Base-by-base conservation (phyloP, 257 asterid genomes). In the Misopates orontium region DNA sequence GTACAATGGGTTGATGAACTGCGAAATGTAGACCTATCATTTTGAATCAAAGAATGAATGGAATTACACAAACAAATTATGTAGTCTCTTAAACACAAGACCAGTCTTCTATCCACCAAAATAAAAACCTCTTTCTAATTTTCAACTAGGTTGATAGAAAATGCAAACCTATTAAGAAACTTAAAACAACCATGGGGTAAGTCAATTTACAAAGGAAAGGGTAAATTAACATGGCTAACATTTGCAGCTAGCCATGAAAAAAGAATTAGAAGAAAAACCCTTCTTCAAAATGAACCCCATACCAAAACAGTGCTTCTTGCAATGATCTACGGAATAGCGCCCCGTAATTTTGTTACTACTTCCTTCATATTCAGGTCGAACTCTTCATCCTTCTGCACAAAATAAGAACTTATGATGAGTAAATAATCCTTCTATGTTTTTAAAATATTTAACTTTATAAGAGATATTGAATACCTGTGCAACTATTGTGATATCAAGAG, bases 401-500 rank as follows among this genome's bases (percentile, higher is more conserved):
- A 16, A 24, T 36, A 47, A 5, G 16, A 49, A 8, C 2, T 22
- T 25, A 1, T 32, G 13, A 66, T 3, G 1, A 12, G 17, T 12
- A 5, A 47, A 47, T 12, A 47, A 1, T 12, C 16, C 16, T 15
- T 28, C 4, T 28, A 28, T 2, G 3, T 3, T 2, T 28, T 7
- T 28, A 28, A 7, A 28, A 28, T 28, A 28, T 28, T 3, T 4
- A 24, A 58, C 39, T 22, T 8, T 5, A 18, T 28, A 7, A 28
- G 7, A 28, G 7, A 28, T 19, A 20, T 7, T 8, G 10, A 16
- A 28, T 83, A 86, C 97, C 95, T 82, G 80, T 16, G 97, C 88
- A 56, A 77, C 72, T n/a, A 90, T 59, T 10, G 91, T 82, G 0
- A 90, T 77, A 66, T 83, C 84, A 61, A 90, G 91, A 21, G 86